These are phyloP conservation scores for Globisporangium yorkense DNA, from an alignment of 352 stramenopile species.

Conservation along the genomic window DNA sequence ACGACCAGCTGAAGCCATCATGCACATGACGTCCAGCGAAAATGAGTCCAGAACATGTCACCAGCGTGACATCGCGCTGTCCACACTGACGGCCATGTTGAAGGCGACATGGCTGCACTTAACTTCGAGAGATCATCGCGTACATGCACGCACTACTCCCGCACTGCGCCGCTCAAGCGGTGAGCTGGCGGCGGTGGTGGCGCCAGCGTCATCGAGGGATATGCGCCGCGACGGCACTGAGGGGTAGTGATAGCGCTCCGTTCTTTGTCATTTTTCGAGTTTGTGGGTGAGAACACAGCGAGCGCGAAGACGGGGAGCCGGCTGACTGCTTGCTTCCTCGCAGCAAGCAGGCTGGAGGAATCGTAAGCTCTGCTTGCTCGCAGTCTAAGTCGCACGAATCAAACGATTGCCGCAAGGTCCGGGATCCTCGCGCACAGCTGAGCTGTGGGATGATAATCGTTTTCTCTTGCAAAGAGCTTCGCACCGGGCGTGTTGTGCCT, in stretches of 20 bases:
- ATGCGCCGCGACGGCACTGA: too few species aligned
- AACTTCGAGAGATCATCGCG: not conserved
- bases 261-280: not conserved
- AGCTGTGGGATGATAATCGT: not conserved
- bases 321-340: not conserved
- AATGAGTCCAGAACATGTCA: conserved; percentile 16
- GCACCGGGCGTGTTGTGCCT: too few species aligned
- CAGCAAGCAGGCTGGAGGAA: too few species aligned
- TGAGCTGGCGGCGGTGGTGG: too few species aligned
- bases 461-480: not conserved
- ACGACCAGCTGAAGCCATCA: conserved; percentile 7
- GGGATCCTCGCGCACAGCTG: not conserved
- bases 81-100: not conserved
- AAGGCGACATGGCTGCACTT: not conserved
- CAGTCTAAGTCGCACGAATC: not conserved
- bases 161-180: not conserved
- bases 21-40: not conserved
- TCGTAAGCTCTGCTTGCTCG: too few species aligned
- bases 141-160: too few species aligned
- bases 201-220: not conserved
- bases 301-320: not conserved
- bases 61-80: conserved; percentile 1
- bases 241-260: too few species aligned
- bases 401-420: not conserved
- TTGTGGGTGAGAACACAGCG: not conserved